Conservation (phyloP, 768 basidiomycete genomes). For the Paxillus rubicundulus region DNA sequence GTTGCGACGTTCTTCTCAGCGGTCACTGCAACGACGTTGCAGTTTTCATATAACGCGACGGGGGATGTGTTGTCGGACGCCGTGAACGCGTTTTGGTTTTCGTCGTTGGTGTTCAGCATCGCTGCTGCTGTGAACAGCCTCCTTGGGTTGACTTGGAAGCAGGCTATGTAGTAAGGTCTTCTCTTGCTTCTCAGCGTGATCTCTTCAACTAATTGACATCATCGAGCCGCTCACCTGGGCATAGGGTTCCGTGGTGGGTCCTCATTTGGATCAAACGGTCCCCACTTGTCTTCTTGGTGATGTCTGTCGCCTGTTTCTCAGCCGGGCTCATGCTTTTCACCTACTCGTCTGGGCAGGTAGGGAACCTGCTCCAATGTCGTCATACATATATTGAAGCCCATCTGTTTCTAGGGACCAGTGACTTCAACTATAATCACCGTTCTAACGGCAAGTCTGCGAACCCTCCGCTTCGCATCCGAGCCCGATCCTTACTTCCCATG, state of each 20-base stretch:
- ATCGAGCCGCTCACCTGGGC: constrained; percentile 49
- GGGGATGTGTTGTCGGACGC: constrained; percentile 37
- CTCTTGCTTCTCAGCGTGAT: constrained; percentile 5
- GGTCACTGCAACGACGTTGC: constrained; percentile 50
- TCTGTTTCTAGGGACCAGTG: constrained; percentile 43
- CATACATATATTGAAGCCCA: constrained; percentile 11
- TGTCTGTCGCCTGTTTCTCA: constrained; percentile 82
- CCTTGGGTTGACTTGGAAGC: constrained; percentile 53
- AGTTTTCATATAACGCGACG: constrained; percentile 41
- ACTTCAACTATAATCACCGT: constrained; percentile 75
- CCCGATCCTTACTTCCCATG: constrained; percentile 8
- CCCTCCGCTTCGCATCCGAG: neutral
- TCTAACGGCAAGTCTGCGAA: constrained; percentile 46
- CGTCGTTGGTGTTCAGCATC: constrained; percentile 53
- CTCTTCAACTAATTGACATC: constrained; percentile 17
- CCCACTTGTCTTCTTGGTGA: constrained; percentile 77
- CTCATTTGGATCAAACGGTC: constrained; percentile 84
- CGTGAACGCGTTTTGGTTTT: constrained; percentile 56
- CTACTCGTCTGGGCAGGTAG: constrained; percentile 69
- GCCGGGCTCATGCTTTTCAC: constrained; percentile 75
- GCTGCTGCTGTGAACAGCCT: constrained; percentile 54
- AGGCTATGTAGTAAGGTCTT: constrained; percentile 51
- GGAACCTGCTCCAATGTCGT: constrained; percentile 24
- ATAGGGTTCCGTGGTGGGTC: constrained; percentile 58
- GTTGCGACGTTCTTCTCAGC: constrained; percentile 56